Base-by-base conservation (phyloP, 1,139 yeast genomes). In the Yamadazyma mexicana region DNA sequence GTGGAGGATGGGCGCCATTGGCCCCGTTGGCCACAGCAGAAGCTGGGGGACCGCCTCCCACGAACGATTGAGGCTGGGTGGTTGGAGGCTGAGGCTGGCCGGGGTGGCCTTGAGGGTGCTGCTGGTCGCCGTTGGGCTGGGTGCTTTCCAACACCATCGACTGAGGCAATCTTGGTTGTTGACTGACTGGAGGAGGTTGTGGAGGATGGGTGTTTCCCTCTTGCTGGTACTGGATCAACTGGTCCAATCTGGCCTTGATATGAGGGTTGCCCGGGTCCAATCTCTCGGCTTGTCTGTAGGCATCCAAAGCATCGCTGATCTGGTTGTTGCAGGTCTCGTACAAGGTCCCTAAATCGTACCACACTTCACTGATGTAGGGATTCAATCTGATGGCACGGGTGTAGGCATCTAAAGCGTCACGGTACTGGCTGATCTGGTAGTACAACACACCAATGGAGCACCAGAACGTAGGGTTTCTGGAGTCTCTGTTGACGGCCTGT, bases 301-400 rank as follows among this genome's bases (percentile, higher is more conserved):
- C 98, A 64, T 92, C 98, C 49, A 92, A 71, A 1, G 98, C 98
- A 60, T 92, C 98, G 47, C 83, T 78, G 45, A 91, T 79, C 66
- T 92, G 98, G 64, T 91, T 91, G 66, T 91, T 92, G 66, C 98
- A 92, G 24, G 97, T 88, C 66, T 92, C 98, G 63, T 92, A 92
- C 37, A 92, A 71, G 2, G 98, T 92, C 42, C 98, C 98, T 58
- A 92, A 76, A 65, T 92, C 98, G 63, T 92, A 92, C 98, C 98
- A 92, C 22, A 92, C 98, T 63, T 92, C 98, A 46, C 94, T 83
- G 50, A 92, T 87, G 67, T 89, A 89, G 14, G 98, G 98, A 55
- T 92, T 92, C 53, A 92, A 77, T 52, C 98, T 76, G 47, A 92
- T 92, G 11, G 98, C 98, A 44, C 98, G 75, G 6, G 98, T 89